Percentiles rank a stretch among this genome's conserved stretches.
Evolutionary conservation across 768 basidiomycete genomes (phyloP).

Genomic region (Daedaleopsis nitida): DNA sequence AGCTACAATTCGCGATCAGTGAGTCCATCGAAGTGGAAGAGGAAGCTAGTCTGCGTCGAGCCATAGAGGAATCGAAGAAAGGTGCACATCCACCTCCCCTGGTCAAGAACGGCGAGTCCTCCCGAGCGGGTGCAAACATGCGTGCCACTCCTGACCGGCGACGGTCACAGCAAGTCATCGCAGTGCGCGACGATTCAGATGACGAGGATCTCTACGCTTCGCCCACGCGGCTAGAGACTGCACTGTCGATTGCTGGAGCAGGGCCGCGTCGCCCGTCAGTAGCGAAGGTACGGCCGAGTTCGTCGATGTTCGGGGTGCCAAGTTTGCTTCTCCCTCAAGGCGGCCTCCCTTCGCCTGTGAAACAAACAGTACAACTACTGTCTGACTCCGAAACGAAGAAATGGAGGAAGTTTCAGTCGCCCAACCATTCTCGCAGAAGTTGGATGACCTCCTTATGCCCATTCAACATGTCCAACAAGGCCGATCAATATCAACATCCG

Average conservation of each 20-base stretch:
- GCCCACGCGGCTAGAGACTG: constrained; percentile 64
- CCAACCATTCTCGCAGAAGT: not conserved
- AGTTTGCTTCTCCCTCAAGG: constrained; percentile 30
- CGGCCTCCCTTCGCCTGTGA: not conserved
- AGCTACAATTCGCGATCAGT: constrained; percentile 61
- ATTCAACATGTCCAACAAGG: not conserved
- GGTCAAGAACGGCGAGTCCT: constrained; percentile 13
- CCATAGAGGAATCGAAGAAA: constrained; percentile 33
- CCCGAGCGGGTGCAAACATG: not conserved
- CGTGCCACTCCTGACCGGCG: constrained; percentile 4
- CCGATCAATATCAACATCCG: not conserved
- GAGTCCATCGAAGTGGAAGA: constrained; percentile 54
- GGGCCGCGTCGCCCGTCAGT: constrained; percentile 35
- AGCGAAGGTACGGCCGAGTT: constrained; percentile 15
- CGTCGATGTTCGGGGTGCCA: constrained; percentile 41
- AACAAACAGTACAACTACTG: constrained; percentile 1
- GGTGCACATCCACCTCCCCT: not conserved
- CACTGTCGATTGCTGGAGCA: constrained; percentile 66
- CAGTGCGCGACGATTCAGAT: constrained; percentile 22
- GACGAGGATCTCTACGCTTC: constrained; percentile 53
- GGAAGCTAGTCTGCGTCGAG: constrained; percentile 27
- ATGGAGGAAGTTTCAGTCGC: constrained; percentile 36
- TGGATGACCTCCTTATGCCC: not conserved
- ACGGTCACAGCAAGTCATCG: constrained; percentile 6
- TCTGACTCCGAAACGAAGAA: constrained; percentile 36